Evolutionary conservation across 2,329 filamentous ascomycete species (phyloP).

Genomic region (Mycosphaerella sp.): DNA sequence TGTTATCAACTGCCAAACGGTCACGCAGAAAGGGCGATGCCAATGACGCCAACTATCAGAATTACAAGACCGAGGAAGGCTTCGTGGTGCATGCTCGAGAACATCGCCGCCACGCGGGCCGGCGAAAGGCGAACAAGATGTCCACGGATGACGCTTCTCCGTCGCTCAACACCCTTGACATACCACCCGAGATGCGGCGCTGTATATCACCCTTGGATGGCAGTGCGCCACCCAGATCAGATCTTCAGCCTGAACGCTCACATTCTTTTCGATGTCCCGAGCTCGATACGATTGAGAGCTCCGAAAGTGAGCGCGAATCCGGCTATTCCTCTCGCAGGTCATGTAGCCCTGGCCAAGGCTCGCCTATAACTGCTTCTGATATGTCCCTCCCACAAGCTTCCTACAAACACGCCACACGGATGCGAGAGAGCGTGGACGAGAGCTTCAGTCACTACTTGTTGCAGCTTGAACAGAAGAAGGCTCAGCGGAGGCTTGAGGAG

Average conservation of each 20-base stretch:
- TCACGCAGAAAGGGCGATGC: constrained; percentile 61
- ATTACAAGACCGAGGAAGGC: constrained; percentile 60
- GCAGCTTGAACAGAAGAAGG: constrained; percentile 70
- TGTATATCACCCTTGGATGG: constrained; percentile 28
- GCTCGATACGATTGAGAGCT: constrained; percentile 56
- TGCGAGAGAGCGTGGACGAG: constrained; percentile 64
- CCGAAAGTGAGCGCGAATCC: constrained; percentile 42
- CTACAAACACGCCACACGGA: constrained; percentile 50
- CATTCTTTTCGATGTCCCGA: constrained; percentile 58
- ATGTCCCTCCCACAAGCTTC: constrained; percentile 37
- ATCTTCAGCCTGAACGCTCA: constrained; percentile 31
- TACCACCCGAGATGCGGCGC: constrained; percentile 23
- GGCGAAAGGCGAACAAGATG: constrained; percentile 12
- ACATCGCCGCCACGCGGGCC: constrained; percentile 28
- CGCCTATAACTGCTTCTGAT: constrained; percentile 44
- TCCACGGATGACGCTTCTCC: constrained; percentile 10
- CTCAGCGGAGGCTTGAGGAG: constrained; percentile 72
- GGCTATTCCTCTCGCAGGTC: constrained; percentile 41
- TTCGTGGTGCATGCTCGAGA: constrained; percentile 28
- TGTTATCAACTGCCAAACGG: constrained; percentile 73
- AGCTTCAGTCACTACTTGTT: constrained; percentile 70
- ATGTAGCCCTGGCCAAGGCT: constrained; percentile 33
- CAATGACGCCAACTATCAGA: constrained; percentile 55
- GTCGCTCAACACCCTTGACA: constrained; percentile 14
- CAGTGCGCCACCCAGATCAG: constrained; percentile 29